Percentiles rank a stretch among this genome's conserved stretches.
phyloP scores from a whole-genome alignment of 2,329 filamentous ascomycete species.

The Pezizomycotina sp. region DNA sequence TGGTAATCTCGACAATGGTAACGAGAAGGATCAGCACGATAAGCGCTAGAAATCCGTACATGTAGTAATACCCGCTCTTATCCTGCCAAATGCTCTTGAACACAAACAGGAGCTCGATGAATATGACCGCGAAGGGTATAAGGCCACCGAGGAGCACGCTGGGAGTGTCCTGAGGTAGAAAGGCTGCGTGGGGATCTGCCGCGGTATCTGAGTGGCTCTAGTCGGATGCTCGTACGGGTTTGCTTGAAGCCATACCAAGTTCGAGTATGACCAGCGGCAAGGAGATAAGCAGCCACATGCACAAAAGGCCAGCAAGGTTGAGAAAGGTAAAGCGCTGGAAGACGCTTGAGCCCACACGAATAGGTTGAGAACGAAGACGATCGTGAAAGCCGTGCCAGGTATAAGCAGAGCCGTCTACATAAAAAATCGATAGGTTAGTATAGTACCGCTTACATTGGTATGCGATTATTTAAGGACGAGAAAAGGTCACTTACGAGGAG shows the following conservation, averaged over 20 bases:
- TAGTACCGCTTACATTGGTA: background rate
- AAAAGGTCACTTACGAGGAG: conserved; percentile 35
- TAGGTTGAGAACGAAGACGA: conserved; percentile 65
- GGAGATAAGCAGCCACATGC: conserved; percentile 73
- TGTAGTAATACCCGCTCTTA: conserved; percentile 82
- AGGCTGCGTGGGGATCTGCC: conserved; percentile 55
- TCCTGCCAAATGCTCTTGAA: conserved; percentile 82
- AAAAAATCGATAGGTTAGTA: conserved; percentile 10
- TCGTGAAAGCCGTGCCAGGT: conserved; percentile 57
- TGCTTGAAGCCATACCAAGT: conserved; percentile 59
- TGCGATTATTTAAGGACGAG: background rate
- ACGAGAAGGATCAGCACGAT: conserved; percentile 56
- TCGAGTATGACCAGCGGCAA: conserved; percentile 65
- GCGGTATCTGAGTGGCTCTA: conserved; percentile 52
- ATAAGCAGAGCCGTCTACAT: conserved; percentile 53
- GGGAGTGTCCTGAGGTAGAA: conserved; percentile 56
- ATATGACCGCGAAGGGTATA: conserved; percentile 72
- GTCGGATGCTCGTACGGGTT: conserved; percentile 67
- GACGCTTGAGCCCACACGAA: conserved; percentile 85
- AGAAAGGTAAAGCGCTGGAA: conserved; percentile 71
- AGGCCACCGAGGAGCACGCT: conserved; percentile 56
- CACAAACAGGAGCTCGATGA: conserved; percentile 72
- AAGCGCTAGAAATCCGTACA: conserved; percentile 69
- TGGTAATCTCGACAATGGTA: conserved; percentile 65
- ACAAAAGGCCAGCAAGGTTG: conserved; percentile 55